A percentile compares a stretch with the other conserved stretches of the same genome.
Evolutionary conservation across 2,329 filamentous ascomycete genomes (phyloP).

Genomic region (Apiospora saccharicola): DNA sequence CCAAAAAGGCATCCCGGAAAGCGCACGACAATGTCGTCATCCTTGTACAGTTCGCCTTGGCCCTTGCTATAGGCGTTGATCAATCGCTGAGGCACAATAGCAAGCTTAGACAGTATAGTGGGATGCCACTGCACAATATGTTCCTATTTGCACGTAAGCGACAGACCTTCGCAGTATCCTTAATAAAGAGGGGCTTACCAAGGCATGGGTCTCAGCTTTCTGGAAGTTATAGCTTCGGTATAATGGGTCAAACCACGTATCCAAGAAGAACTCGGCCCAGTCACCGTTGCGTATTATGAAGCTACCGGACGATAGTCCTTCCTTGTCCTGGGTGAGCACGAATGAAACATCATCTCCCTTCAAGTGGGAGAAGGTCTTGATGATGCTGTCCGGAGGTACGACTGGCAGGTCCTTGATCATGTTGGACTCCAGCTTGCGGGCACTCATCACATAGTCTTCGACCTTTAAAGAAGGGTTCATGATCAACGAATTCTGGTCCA

Average conservation of each 20-base stretch:
- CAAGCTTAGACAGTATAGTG: constrained; percentile 89
- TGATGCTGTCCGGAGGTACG: constrained; percentile 95
- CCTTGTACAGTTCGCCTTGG: constrained; percentile 72
- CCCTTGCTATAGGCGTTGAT: constrained; percentile 79
- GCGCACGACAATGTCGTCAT: constrained; percentile 85
- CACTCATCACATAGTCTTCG: constrained; percentile 73
- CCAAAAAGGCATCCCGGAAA: constrained; percentile 73
- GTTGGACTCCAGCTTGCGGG: constrained; percentile 71
- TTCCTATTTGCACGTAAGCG: constrained; percentile 59
- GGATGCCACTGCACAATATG: constrained; percentile 96
- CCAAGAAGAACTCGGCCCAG: constrained; percentile 91
- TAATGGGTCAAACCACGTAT: constrained; percentile 95
- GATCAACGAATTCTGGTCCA: constrained; percentile 85
- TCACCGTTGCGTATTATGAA: constrained; percentile 84
- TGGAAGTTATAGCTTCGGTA: constrained; percentile 96
- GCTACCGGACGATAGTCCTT: constrained; percentile 78
- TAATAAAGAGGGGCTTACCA: constrained; percentile 64
- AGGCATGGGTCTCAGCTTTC: constrained; percentile 88
- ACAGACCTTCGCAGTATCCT: not conserved
- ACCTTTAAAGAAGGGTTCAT: constrained; percentile 80
- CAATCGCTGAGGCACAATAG: constrained; percentile 83
- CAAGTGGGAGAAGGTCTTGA: constrained; percentile 90
- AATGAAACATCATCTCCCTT: constrained; percentile 80
- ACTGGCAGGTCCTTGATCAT: constrained; percentile 89
- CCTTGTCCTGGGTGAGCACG: constrained; percentile 83